Evolutionary conservation across 2,329 filamentous ascomycete species (phyloP).

Genomic region (Clonostachys chloroleuca): DNA sequence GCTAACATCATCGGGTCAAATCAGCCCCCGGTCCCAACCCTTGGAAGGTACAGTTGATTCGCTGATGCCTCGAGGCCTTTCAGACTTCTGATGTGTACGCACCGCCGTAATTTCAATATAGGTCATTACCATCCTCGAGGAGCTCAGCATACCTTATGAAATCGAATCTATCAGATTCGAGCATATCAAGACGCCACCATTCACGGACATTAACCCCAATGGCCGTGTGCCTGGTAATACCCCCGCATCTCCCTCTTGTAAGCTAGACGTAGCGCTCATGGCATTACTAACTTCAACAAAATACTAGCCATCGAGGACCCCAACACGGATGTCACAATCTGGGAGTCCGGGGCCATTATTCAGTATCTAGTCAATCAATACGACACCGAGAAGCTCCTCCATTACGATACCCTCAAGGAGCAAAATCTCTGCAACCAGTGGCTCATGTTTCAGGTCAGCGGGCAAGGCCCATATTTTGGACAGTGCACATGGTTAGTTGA

Average conservation of each 20-base stretch:
- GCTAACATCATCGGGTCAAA: too few relatives aligned
- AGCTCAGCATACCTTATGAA: conserved; percentile 18
- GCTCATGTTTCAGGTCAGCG: conserved; percentile 7
- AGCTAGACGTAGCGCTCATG: too few relatives aligned
- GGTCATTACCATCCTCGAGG: conserved; percentile 13
- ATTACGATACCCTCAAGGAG: not conserved
- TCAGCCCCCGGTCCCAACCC: too few relatives aligned
- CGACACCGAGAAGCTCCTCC: conserved; percentile 11
- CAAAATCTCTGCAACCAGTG: not conserved
- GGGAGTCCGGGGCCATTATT: conserved; percentile 19
- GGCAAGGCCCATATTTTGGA: conserved; percentile 39
- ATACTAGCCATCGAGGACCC: conserved; percentile 18
- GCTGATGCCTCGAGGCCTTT: too few relatives aligned
- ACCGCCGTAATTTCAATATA: not conserved
- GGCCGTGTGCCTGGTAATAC: conserved; percentile 16
- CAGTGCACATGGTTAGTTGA: conserved; percentile 28
- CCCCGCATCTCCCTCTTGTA: too few relatives aligned
- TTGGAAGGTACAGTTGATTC: too few relatives aligned
- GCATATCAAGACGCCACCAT: conserved; percentile 14
- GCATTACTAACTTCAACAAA: too few relatives aligned
- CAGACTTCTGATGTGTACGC: too few relatives aligned
- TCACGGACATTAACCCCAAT: conserved; percentile 22
- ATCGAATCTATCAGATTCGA: conserved; percentile 2
- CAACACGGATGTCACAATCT: conserved; percentile 23
- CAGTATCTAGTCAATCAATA: conserved; percentile 16